phyloP scores from a whole-genome alignment of 495 filamentous ascomycete species.

The Glarea lozoyensis region DNA sequence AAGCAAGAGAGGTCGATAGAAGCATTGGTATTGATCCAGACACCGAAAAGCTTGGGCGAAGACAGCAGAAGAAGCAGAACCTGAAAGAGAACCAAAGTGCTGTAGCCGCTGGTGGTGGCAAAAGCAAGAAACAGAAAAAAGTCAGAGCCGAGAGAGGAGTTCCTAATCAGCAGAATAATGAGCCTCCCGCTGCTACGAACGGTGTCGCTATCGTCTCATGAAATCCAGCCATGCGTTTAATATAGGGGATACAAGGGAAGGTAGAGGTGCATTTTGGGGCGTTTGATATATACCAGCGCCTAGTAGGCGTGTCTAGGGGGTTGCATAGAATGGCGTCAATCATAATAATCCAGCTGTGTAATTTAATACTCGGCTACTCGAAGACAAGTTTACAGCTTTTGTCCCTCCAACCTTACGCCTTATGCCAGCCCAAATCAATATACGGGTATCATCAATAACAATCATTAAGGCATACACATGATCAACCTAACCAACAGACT shows the following conservation, averaged over 20 bases:
- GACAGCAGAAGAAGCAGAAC: slow-evolving; percentile 46
- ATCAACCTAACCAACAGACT: not conserved
- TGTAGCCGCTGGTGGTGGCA: slow-evolving; percentile 30
- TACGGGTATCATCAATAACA: not conserved
- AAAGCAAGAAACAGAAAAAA: slow-evolving; percentile 8
- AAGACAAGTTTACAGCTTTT: too few relatives aligned
- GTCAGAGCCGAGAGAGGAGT: slow-evolving; percentile 8
- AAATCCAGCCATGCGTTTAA: too few relatives aligned
- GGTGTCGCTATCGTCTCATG: not conserved
- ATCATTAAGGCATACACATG: not conserved
- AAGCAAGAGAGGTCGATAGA: slow-evolving; percentile 54
- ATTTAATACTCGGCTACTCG: too few relatives aligned
- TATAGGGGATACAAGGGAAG: not conserved
- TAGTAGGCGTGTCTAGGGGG: not conserved
- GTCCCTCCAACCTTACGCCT: too few relatives aligned
- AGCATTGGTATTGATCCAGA: slow-evolving; percentile 49
- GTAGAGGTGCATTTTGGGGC: slow-evolving; percentile 8
- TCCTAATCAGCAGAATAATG: too few relatives aligned
- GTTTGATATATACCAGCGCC: slow-evolving; percentile 3
- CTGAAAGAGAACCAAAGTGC: slow-evolving; percentile 42
- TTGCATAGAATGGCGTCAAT: not conserved
- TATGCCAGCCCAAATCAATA: too few relatives aligned
- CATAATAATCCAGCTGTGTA: too few relatives aligned
- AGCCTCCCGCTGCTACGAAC: not conserved
- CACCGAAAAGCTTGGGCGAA: slow-evolving; percentile 31